Base-by-base conservation (phyloP, 345 rosid species). In the Moricandia moricandioides region DNA sequence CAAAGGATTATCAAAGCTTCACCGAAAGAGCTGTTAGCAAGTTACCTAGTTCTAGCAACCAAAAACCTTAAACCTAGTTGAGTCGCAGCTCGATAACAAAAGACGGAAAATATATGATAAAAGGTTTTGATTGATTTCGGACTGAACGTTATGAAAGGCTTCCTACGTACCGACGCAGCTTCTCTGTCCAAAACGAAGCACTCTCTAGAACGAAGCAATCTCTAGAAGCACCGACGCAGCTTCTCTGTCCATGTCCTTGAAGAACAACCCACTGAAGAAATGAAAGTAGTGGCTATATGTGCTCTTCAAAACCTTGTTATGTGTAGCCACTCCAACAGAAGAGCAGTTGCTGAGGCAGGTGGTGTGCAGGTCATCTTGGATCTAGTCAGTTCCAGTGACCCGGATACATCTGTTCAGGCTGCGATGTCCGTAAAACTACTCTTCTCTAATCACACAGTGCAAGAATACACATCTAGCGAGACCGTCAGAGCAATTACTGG, bases 271-370 rank as follows among this genome's bases (percentile, higher is more conserved):
- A 21, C 97, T 95, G 99, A 95, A 86, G 99, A 95, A 83, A 95
- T 92, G 98, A 95, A 90, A 87, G 96, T 95, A 69, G 99, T 95
- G 7, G 98, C 97, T 3, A 88, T 95, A 76, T 95, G 99, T 82
- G 92, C 99, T 68, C 65, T 95, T 81, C 99, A 95, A 76, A 95
- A 95, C 80, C n/a, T n/a, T n/a, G n/a, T n/a, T n/a, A n/a, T n/a
- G n/a, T n/a, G n/a, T n/a, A n/a, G n/a, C n/a, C n/a, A n/a, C n/a
- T n/a, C n/a, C n/a, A n/a, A n/a, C n/a, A n/a, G 89, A 86, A 84
- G 99, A 84, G 99, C 98, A 9, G 97, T 95, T 80, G 98, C 97
- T 21, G 24, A 2, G 24, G 24, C 24, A 21, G 24, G 24, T 21
- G 24, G 24, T 21, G 24, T 21, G 24, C 99, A 95, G 82, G 98